These are phyloP conservation scores for Solanum clarkiae DNA, from an alignment of 257 asterid genomes.

Conservation along the genomic window DNA sequence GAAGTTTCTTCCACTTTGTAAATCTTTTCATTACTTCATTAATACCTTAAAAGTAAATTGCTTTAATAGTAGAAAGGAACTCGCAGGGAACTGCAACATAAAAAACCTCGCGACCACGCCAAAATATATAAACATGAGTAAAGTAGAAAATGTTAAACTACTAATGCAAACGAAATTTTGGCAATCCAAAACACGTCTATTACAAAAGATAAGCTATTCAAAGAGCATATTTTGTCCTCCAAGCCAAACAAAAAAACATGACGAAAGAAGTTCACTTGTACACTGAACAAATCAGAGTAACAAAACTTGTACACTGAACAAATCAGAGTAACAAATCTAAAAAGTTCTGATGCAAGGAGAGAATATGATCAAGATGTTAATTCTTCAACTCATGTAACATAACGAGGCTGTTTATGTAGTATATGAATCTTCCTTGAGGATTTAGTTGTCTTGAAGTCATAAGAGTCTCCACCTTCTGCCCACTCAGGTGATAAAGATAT, in stretches of 20 bases:
- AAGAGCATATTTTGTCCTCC: neutral
- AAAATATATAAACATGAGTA: neutral
- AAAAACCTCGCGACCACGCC: neutral
- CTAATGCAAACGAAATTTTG: neutral
- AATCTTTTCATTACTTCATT: too few relatives aligned
- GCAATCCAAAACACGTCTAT: neutral
- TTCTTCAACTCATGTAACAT: neutral
- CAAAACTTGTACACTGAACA: neutral
- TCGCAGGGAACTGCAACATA: neutral
- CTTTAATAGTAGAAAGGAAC: neutral
- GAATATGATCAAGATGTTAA: neutral
- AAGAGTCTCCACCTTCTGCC: neutral
- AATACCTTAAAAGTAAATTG: too few relatives aligned
- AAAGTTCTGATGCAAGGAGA: neutral
- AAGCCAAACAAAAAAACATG: neutral
- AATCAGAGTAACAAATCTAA: neutral
- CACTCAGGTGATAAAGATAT: neutral
- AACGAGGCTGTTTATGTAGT: conserved; percentile 34
- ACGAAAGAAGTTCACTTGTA: neutral
- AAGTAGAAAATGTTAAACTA: neutral
- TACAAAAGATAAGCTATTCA: neutral
- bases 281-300: neutral
- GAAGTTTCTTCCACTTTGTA: too few relatives aligned
- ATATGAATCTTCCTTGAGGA: neutral
- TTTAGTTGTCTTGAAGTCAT: neutral